Evolutionary conservation across 805 yeast genomes (phyloP).

Genomic region (Saturnispora diversa): DNA sequence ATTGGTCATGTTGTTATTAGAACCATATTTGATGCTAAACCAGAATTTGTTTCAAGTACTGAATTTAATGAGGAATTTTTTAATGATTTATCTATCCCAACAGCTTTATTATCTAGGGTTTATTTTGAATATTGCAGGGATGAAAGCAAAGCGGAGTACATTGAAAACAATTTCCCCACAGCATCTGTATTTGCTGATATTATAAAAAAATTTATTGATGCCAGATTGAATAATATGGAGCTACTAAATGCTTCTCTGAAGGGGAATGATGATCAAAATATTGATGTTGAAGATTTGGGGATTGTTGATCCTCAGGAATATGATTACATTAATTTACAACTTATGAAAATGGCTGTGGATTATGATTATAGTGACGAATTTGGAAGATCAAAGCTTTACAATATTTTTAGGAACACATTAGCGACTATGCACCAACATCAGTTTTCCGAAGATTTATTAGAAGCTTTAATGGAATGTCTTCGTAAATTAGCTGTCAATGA

Average conservation of each 20-base stretch:
- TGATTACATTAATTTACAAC: slow-evolving; percentile 69
- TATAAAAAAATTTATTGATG: slow-evolving; percentile 47
- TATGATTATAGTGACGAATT: slow-evolving; percentile 87
- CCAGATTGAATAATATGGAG: slow-evolving; percentile 30
- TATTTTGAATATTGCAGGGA: slow-evolving; percentile 58
- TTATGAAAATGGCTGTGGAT: slow-evolving; percentile 54
- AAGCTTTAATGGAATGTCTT: slow-evolving; percentile 55
- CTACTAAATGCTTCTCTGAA: slow-evolving; percentile 14
- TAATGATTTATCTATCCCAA: slow-evolving; percentile 63
- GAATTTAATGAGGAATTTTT: slow-evolving; percentile 61
- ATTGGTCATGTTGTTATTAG: slow-evolving; percentile 63
- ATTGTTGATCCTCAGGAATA: slow-evolving; percentile 46
- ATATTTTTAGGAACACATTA: slow-evolving; percentile 49
- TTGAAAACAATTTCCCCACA: slow-evolving; percentile 73
- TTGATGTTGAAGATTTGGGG: slow-evolving; percentile 19
- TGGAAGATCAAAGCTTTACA: slow-evolving; percentile 73
- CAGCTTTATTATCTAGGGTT: slow-evolving; percentile 61
- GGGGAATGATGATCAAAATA: slow-evolving; percentile 19
- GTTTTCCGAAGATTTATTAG: slow-evolving; percentile 45
- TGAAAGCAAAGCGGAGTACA: slow-evolving; percentile 40
- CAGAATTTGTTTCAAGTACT: slow-evolving; percentile 54
- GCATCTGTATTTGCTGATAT: slow-evolving; percentile 59
- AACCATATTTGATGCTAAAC: slow-evolving; percentile 50
- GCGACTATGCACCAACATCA: slow-evolving; percentile 37
- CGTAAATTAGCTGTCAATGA: slow-evolving; percentile 68